phyloP scores from a whole-genome alignment of 305 asterid species.

The Rubia peregrina region DNA sequence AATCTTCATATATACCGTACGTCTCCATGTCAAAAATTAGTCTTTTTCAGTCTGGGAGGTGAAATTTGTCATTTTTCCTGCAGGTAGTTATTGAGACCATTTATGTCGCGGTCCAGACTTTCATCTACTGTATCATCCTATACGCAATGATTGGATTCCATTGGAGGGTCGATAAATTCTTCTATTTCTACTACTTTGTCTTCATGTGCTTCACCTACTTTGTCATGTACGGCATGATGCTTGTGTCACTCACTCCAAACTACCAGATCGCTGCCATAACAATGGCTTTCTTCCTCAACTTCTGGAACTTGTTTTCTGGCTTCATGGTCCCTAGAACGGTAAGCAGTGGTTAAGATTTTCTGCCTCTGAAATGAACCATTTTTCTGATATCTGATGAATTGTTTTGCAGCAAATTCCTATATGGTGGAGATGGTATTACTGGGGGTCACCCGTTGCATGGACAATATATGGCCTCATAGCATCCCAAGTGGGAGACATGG shows the following conservation, averaged over 20 bases:
- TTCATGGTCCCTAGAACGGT: conserved; percentile 80
- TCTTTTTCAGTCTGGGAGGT: not conserved
- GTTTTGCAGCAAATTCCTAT: conserved; percentile 68
- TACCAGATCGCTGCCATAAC: conserved; percentile 79
- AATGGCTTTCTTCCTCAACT: conserved; percentile 94
- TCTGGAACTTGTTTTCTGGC: conserved; percentile 93
- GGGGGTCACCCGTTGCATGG: conserved; percentile 94
- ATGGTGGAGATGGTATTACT: conserved; percentile 99
- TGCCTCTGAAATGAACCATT: not conserved
- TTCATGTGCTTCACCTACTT: conserved; percentile 85
- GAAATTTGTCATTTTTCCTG: not conserved
- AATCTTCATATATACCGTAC: not conserved
- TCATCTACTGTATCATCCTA: conserved; percentile 64
- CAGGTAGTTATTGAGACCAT: conserved; percentile 79
- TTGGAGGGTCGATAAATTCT: conserved; percentile 60
- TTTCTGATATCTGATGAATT: not conserved
- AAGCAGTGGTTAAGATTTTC: conserved; percentile 20
- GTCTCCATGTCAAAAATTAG: not conserved
- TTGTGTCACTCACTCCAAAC: conserved; percentile 86
- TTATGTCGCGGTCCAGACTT: conserved; percentile 58
- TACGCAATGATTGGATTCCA: conserved; percentile 88
- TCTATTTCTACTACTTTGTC: conserved; percentile 76
- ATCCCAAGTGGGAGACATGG: conserved; percentile 67
- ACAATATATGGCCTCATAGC: conserved; percentile 82
- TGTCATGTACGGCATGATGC: conserved; percentile 94